A percentile compares a stretch with the other conserved stretches of the same genome.
phyloP scores from a whole-genome alignment of 202 grass and related monocot species.

The Alloteropsis angusta region DNA sequence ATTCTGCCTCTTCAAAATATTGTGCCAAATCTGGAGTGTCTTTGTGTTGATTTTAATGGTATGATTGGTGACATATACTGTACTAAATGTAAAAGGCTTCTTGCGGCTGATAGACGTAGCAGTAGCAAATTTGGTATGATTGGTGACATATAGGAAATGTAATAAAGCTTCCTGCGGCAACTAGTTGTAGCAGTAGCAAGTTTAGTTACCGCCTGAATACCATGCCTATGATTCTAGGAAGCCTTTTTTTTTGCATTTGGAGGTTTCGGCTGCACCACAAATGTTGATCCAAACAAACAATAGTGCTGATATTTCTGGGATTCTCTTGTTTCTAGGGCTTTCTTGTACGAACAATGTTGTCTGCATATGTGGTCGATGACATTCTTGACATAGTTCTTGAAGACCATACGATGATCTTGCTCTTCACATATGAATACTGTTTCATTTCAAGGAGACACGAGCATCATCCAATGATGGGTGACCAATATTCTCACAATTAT shows the following conservation, averaged over 20 bases:
- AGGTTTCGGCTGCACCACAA: background rate
- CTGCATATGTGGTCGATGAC: background rate
- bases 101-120: background rate
- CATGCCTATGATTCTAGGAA: background rate
- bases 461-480: background rate
- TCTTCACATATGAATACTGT: background rate
- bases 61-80: background rate
- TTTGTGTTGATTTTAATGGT: background rate
- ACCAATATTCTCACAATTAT: background rate
- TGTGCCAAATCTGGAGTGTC: background rate
- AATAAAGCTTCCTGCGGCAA: background rate
- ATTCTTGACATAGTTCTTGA: background rate
- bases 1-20: background rate
- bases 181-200: background rate
- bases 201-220: background rate
- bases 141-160: background rate
- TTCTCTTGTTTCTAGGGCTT: conserved; percentile 19
- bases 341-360: background rate
- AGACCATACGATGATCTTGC: background rate
- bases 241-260: background rate
- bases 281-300: background rate
- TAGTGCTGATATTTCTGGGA: background rate
- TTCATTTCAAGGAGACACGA: background rate
- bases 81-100: background rate
- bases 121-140: background rate